Percentiles rank a stretch among this genome's conserved stretches.
Evolutionary conservation across 2,329 filamentous ascomycete genomes (phyloP).

Genomic region (Trichoderma sp.): DNA sequence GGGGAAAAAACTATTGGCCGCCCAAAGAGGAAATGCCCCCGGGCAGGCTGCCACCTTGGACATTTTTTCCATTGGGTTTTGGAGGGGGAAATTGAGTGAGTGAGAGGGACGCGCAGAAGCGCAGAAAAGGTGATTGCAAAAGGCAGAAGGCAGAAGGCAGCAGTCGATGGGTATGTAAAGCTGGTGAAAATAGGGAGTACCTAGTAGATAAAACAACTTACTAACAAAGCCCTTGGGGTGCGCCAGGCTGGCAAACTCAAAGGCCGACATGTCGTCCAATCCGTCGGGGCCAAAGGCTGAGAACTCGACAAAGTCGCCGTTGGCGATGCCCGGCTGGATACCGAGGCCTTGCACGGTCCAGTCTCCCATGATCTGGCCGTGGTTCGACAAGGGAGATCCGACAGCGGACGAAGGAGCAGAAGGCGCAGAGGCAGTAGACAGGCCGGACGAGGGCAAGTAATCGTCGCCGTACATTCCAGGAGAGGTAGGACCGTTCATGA

Average conservation of each 20-base stretch:
- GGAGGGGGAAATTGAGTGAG: background rate
- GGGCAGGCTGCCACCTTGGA: conserved; percentile 2
- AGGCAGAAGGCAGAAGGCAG: background rate
- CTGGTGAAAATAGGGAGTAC: conserved; percentile 7
- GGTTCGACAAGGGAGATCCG: conserved; percentile 66
- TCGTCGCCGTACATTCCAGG: conserved; percentile 54
- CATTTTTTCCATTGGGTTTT: background rate
- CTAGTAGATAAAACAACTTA: conserved; percentile 44
- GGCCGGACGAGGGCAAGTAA: conserved; percentile 55
- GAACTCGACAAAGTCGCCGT: conserved; percentile 59
- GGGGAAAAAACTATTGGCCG: background rate
- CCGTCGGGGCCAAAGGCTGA: conserved; percentile 50
- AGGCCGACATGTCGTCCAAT: conserved; percentile 52
- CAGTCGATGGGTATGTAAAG: background rate
- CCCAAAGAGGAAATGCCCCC: conserved; percentile 13
- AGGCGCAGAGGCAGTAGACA: conserved; percentile 61
- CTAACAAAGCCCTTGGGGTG: conserved; percentile 57
- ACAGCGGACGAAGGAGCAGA: conserved; percentile 68
- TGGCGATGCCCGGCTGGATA: conserved; percentile 64
- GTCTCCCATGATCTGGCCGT: conserved; percentile 59
- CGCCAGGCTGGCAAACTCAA: conserved; percentile 42
- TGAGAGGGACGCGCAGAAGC: background rate
- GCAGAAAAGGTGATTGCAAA: background rate
- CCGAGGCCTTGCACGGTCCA: conserved; percentile 59
- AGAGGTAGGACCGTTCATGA: conserved; percentile 50